Evolutionary conservation across 805 yeast genomes (phyloP), one percentile per base, ranked within the genome.

Genomic region (Debaryomyces prosopidis): DNA sequence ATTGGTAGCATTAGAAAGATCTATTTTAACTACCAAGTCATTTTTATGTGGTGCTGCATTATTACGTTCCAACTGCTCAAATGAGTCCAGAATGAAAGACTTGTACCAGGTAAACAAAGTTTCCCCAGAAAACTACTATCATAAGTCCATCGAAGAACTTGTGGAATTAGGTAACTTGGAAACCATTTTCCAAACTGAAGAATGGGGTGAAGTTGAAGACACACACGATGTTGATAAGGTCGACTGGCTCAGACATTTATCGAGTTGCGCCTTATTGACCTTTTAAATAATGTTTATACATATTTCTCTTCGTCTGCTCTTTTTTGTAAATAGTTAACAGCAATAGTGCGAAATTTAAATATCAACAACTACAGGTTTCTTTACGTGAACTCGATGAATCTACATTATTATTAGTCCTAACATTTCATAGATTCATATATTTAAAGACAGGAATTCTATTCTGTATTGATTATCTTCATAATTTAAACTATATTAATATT

Each of bases 121-220:
- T 40, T 47, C 59, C 31, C 53, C 54, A 2, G 63, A 59, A 2
- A 65, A 59, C 53, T 58, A 59, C 51, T 69, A 55, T 67, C 64
- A 69, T 43, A 65, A 77, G 42, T 52, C 81, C 2, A 67, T 87
- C 14, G 90, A 85, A 43, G 87, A 89, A 49, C 76, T 92, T 33
- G 85, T 91, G 1, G 81, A 81, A 56, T 79, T 86, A 46, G 90
- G 90, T 8, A 84, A 86, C 45, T 72, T 94, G 56, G 99, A 94
- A 60, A 84, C 84, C 11, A 82, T 85, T 28, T 80, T 80, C 66
- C 99, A 94, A 68, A 87, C 96, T 30, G 82, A 81, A 17, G 79
- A 84, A 59, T 94, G 99, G 99, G 99, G 99, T 27, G 97, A 92
- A 66, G 98, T 92, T 18, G 98, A 94, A 68, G 99, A 94, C 60